Evolutionary conservation across 163 green algal species (phyloP), one percentile per base, ranked within the genome.

Genomic region (Trebouxia gelatinosa): DNA sequence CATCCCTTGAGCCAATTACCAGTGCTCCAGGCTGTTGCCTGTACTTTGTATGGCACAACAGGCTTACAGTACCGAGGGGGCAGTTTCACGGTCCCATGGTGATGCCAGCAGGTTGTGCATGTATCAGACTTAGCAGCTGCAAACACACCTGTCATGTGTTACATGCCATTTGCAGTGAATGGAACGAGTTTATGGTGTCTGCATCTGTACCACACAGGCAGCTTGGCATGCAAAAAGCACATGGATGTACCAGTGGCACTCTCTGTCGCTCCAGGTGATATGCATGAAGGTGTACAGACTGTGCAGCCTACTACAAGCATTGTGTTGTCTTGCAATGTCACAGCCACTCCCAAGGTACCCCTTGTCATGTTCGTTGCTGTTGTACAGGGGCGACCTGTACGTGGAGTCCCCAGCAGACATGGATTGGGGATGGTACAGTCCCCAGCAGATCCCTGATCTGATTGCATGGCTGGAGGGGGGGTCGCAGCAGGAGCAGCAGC

Each of bases 401-500:
- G 78, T 83, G 46, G 78, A 83, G 64, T 34, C 9, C 0, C 11
- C 34, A 19, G 70, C 70, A 19, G 78, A 70, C 5, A 37, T 7
- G 1, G 26, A 32, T 3, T 79, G 78, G 78, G 78, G 70, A 2
- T 83, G 46, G 48, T 83, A 83, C 46, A 66, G 34, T 21, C 34
- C 38, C 0, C 32, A 75, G 28, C 59, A 79, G 13, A 39, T 83
- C 23, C 78, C 78, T 23, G 26, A 16, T 28, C 70, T 83, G 3
- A 40, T 83, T 28, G 78, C 43, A 3, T 83, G 78, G 78, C 70
- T 83, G 59, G 78, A 83, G 26, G 23, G 34, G 37, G 78, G 78
- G 34, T 74, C 39, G 19, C 46, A 77, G 29, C 39, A 75, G 3
- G 78, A 83, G 71, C 78, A 76, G 29, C 61, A 66, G 28, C 62